phyloP scores from a whole-genome alignment of 192 early-diverging fungal genomes.

The Jimgerdemannia lactiflua region DNA sequence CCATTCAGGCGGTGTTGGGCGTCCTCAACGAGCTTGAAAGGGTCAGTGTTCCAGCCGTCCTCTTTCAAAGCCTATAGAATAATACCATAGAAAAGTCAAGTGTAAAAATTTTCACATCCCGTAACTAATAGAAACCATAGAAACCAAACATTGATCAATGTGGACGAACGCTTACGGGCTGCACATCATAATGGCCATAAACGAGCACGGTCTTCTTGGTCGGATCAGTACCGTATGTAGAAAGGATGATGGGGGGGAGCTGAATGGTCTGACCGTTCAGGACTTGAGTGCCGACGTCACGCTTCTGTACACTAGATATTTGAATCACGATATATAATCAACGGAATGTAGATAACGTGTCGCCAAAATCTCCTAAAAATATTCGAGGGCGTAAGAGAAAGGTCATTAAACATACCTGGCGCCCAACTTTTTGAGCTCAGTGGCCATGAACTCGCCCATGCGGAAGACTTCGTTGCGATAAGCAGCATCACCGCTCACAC shows the following conservation, averaged over 20 bases:
- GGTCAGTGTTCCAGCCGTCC: slow-evolving; percentile 92
- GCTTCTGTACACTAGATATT: slow-evolving; percentile 44
- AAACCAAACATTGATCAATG: not conserved
- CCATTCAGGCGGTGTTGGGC: slow-evolving; percentile 82
- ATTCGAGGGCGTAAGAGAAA: slow-evolving; percentile 5
- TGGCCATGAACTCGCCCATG: slow-evolving; percentile 88
- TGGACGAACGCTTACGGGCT: slow-evolving; percentile 63
- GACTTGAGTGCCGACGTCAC: slow-evolving; percentile 79
- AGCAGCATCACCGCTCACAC: slow-evolving; percentile 71
- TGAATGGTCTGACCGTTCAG: slow-evolving; percentile 77
- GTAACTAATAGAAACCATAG: not conserved
- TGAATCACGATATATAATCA: not conserved
- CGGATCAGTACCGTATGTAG: slow-evolving; percentile 85
- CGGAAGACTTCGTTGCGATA: slow-evolving; percentile 78
- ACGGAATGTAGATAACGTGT: not conserved
- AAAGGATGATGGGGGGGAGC: slow-evolving; percentile 91
- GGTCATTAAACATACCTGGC: slow-evolving; percentile 44
- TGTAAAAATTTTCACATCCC: not conserved
- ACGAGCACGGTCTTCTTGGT: slow-evolving; percentile 95
- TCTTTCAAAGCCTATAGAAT: slow-evolving; percentile 53
- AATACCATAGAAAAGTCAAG: not conserved
- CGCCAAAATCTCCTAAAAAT: not conserved
- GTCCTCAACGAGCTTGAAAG: slow-evolving; percentile 86
- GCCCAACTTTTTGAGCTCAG: slow-evolving; percentile 71
- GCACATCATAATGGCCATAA: slow-evolving; percentile 99